These are phyloP conservation scores for Rozella allomycis DNA, from an alignment of 371 early-diverging fungal genomes.

Conservation along the genomic window DNA sequence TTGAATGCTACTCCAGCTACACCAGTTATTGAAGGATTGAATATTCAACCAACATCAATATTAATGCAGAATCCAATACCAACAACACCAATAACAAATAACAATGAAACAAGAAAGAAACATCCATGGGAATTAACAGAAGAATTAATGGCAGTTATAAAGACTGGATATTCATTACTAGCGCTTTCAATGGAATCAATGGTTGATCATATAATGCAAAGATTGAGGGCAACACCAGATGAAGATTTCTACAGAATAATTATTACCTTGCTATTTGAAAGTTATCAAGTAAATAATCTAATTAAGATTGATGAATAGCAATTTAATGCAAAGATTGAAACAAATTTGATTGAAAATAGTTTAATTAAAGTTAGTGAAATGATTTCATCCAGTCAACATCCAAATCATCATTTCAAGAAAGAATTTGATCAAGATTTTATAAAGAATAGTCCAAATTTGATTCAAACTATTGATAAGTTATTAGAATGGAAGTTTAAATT, in stretches of 20 bases:
- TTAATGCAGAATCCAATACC: no score
- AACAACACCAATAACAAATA: no score
- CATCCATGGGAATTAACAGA: constrained; percentile 73
- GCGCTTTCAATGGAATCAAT: constrained; percentile 90
- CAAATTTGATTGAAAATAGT: constrained; percentile 5
- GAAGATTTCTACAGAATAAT: constrained; percentile 88
- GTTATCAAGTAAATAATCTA: constrained; percentile 67
- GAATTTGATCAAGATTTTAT: constrained; percentile 79
- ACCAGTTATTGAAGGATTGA: no score
- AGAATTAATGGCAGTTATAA: constrained; percentile 84
- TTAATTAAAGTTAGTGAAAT: neutral
- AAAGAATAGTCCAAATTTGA: constrained; percentile 44
- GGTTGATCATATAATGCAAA: constrained; percentile 80
- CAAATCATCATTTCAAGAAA: no score
- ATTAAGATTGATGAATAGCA: no score
- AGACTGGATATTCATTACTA: constrained; percentile 80
- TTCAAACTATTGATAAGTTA: constrained; percentile 55
- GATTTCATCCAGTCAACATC: constrained; percentile 4
- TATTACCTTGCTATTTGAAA: constrained; percentile 66
- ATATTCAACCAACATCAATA: no score
- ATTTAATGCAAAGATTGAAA: no score
- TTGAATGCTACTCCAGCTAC: no score
- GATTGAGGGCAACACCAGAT: constrained; percentile 74
- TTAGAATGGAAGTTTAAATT: constrained; percentile 66
- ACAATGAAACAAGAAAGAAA: no score